A percentile compares a stretch with the other conserved stretches of the same genome.
phyloP scores from a whole-genome alignment of 805 yeast genomes.

The Yarrowia yakushimensis region DNA sequence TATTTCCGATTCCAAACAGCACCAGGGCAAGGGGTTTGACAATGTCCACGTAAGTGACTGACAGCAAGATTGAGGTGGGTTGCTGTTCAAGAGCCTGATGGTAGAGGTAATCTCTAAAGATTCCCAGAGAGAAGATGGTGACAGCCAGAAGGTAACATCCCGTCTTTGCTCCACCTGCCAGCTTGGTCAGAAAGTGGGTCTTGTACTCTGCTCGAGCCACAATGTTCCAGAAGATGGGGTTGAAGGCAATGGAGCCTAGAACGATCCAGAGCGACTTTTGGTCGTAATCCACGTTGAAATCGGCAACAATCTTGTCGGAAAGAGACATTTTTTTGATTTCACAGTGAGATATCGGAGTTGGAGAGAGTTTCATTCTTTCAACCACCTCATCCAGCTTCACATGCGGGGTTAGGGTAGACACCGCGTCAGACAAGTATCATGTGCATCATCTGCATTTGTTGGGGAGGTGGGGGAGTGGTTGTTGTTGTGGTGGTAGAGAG shows the following conservation, averaged over 20 bases:
- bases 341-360: neutral
- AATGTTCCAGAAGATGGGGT: constrained; percentile 93
- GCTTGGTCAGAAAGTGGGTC: constrained; percentile 68
- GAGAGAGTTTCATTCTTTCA: neutral
- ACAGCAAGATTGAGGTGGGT: constrained; percentile 42
- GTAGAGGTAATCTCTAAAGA: constrained; percentile 69
- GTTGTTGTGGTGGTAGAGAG: too few species aligned
- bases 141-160: constrained; percentile 87
- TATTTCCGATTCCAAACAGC: constrained; percentile 65
- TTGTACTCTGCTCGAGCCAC: constrained; percentile 83
- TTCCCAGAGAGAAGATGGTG: constrained; percentile 81
- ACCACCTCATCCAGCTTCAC: neutral
- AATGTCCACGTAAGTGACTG: constrained; percentile 47
- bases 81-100: constrained; percentile 70
- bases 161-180: constrained; percentile 56
- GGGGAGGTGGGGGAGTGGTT: neutral
- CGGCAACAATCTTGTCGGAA: constrained; percentile 13
- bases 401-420: constrained; percentile 22
- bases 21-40: constrained; percentile 52
- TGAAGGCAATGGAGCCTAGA: constrained; percentile 71
- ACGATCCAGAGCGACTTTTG: constrained; percentile 39
- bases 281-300: constrained; percentile 19
- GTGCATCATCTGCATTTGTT: neutral
- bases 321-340: neutral
- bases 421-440: neutral